phyloP scores from a whole-genome alignment of 352 stramenopile genomes.

The Aphanomyces invadans region DNA sequence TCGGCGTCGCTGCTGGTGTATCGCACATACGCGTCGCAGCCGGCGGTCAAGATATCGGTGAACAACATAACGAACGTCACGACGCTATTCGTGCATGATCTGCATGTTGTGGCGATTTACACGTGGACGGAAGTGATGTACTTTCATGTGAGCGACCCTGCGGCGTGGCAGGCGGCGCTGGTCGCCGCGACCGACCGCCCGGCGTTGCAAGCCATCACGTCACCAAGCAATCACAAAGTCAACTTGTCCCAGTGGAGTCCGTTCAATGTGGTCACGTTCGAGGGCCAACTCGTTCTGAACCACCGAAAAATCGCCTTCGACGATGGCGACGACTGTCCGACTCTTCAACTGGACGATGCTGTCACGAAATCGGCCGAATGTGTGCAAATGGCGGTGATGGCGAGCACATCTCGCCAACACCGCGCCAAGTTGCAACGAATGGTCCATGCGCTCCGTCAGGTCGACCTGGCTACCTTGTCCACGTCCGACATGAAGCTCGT shows the following conservation, averaged over 20 bases:
- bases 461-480: constrained; percentile 30
- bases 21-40: constrained; percentile 46
- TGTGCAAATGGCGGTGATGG: background rate
- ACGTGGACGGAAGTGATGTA: constrained; percentile 26
- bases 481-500: constrained; percentile 41
- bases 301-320: background rate
- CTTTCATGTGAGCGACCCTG: constrained; percentile 17
- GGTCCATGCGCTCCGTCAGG: constrained; percentile 39
- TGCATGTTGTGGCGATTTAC: constrained; percentile 29
- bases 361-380: constrained; percentile 4
- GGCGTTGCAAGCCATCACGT: background rate
- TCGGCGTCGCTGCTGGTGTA: constrained; percentile 54
- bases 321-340: constrained; percentile 30
- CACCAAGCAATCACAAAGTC: background rate
- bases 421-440: constrained; percentile 44
- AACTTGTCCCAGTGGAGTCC: constrained; percentile 10
- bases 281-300: constrained; percentile 21
- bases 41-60: constrained; percentile 37
- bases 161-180: constrained; percentile 7
- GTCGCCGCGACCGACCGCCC: background rate
- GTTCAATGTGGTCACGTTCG: constrained; percentile 23
- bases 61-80: constrained; percentile 40
- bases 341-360: no score
- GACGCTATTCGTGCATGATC: constrained; percentile 28
- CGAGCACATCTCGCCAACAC: constrained; percentile 6